These are phyloP conservation scores for Trapa bicornis DNA, from an alignment of 345 rosid species.

Conservation along the genomic window DNA sequence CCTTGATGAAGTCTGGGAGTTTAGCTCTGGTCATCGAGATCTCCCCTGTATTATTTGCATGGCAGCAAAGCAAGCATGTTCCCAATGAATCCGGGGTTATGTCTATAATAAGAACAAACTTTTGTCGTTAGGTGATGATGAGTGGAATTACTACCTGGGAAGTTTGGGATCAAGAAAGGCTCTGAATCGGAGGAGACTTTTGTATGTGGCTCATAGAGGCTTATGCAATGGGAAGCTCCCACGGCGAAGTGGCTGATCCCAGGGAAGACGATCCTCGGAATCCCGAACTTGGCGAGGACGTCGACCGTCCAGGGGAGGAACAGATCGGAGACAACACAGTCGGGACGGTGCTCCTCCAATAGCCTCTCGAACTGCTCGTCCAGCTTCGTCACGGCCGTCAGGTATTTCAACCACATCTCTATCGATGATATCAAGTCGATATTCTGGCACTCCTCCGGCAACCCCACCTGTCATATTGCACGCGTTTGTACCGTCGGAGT, in stretches of 20 bases:
- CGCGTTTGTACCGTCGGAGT: too few relatives aligned
- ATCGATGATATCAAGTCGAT: background rate
- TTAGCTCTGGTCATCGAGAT: constrained; percentile 14
- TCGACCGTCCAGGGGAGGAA: constrained; percentile 50
- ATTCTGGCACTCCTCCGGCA: constrained; percentile 19
- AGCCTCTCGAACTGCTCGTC: constrained; percentile 19
- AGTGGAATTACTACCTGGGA: constrained; percentile 10
- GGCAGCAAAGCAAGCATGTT: background rate
- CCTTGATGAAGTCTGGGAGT: constrained; percentile 1
- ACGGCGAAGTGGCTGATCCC: constrained; percentile 34
- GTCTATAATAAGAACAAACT: background rate
- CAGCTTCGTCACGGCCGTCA: constrained; percentile 11
- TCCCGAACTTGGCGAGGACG: constrained; percentile 23
- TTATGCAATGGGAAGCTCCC: constrained; percentile 14
- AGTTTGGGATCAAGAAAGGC: constrained; percentile 21
- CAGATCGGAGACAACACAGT: constrained; percentile 38
- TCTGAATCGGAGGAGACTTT: constrained; percentile 22
- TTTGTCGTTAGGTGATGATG: too few relatives aligned
- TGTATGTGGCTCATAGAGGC: constrained; percentile 21
- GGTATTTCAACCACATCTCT: constrained; percentile 10
- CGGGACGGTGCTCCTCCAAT: constrained; percentile 13
- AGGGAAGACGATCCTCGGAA: constrained; percentile 44
- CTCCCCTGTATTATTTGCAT: constrained; percentile 5
- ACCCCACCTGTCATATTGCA: constrained; percentile 12
- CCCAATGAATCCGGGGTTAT: background rate